A percentile compares a stretch with the other conserved stretches of the same genome.
phyloP scores from a whole-genome alignment of 2,329 filamentous ascomycete genomes.

The Fusarium sp. region DNA sequence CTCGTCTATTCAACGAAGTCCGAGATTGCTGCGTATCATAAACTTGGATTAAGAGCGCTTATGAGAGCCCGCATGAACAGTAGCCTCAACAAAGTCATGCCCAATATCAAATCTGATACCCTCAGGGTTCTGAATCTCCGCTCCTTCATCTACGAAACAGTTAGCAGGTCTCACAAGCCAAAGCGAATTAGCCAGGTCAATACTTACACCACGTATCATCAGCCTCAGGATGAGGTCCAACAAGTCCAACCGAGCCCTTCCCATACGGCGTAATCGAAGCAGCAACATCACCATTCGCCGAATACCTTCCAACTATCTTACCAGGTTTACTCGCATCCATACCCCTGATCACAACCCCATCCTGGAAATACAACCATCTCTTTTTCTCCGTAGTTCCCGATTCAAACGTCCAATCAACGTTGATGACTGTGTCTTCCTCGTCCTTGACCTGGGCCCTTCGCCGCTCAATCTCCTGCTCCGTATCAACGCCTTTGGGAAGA shows the following conservation, averaged over 20 bases:
- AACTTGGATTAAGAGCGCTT: background rate
- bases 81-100: background rate
- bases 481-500: background rate
- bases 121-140: background rate
- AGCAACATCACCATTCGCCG: background rate
- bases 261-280: slow-evolving; percentile 1
- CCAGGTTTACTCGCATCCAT: background rate
- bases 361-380: slow-evolving; percentile 11
- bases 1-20: rapidly evolving
- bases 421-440: background rate
- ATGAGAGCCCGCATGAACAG: background rate
- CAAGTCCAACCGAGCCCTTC: slow-evolving; percentile 13
- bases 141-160: background rate
- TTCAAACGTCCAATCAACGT: background rate
- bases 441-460: background rate
- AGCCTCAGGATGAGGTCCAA: slow-evolving; percentile 7
- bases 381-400: background rate
- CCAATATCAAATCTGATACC: slow-evolving; percentile 1
- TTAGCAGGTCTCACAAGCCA: background rate
- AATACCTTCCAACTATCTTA: background rate
- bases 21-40: background rate
- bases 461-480: background rate
- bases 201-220: slow-evolving; percentile 8
- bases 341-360: slow-evolving; percentile 5
- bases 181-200: rapidly evolving